Evolutionary conservation across 768 basidiomycete species (phyloP), one percentile per base, ranked within the genome.

Genomic region (Termitomyces sp.): DNA sequence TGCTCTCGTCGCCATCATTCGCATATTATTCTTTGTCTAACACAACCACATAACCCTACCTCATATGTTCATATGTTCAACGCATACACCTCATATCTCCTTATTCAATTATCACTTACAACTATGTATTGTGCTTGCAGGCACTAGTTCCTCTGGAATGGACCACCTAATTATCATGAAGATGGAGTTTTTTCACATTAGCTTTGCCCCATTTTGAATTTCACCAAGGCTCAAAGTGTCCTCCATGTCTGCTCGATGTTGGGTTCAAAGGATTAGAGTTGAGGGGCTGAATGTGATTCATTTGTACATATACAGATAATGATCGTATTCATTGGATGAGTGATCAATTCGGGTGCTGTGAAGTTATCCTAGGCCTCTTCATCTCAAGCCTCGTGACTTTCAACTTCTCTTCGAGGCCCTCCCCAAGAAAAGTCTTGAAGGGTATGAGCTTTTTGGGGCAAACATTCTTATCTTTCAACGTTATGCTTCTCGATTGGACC

Each of bases 151-250:
- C 42, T 58, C 52, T 56, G 55, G 56, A 59, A 60, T 30, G 60
- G 63, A 61, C 59, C 43, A 55, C 52, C 35, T 53, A 61, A 61
- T 61, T n/a, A 58, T 55, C 49, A 52, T 47, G 27, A 55, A 57
- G 34, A 49, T 52, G 53, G 48, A 57, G 12, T 54, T 44, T 47
- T 25, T 47, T 34, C 46, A 32, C 30, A 47, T 12, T 11, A 34
- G 19, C 25, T 40, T 52, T 30, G 30, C 51, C n/a, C 39, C 11
- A 41, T 28, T 41, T 19, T 35, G 37, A 39, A n/a, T 23, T 37
- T n/a, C 37, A 21, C 10, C 54, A 25, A 10, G 47, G 5, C 12
- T 35, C 34, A 25, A 34, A 35, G 9, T 49, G 10, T 23, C 11
- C 5, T n/a, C n/a, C n/a, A n/a, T n/a, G n/a, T n/a, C n/a, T n/a